phyloP scores from a whole-genome alignment of 805 yeast species.

The Sugiyamaella chiloensis region DNA sequence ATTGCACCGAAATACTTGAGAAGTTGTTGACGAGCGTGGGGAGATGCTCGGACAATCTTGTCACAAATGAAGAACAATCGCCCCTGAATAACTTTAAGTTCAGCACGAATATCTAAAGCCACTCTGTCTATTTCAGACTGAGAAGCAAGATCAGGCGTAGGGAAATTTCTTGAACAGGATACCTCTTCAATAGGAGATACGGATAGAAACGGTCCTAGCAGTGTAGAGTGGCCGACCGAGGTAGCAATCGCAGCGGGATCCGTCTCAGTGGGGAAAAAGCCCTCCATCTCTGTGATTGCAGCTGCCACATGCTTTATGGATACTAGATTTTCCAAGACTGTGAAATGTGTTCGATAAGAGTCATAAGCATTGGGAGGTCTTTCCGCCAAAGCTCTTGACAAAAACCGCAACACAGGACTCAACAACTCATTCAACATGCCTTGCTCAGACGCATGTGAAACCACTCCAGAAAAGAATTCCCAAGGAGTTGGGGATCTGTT shows the following conservation, averaged over 20 bases:
- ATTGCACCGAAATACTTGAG: conserved; percentile 68
- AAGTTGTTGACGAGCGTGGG: conserved; percentile 58
- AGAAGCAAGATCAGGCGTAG: conserved; percentile 23
- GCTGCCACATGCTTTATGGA: conserved; percentile 61
- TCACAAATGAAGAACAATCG: conserved; percentile 68
- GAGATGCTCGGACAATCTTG: conserved; percentile 70
- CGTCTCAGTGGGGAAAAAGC: conserved; percentile 45
- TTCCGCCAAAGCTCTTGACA: conserved; percentile 36
- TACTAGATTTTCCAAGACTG: conserved; percentile 53
- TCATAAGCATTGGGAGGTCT: conserved; percentile 24
- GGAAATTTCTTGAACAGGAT: conserved; percentile 22
- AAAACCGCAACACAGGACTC: conserved; percentile 39
- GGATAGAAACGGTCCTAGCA: conserved; percentile 74
- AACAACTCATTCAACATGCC: conserved; percentile 61
- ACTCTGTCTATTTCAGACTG: conserved; percentile 17
- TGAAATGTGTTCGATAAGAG: conserved; percentile 47
- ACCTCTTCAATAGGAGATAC: conserved; percentile 62
- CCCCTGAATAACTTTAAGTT: conserved; percentile 37
- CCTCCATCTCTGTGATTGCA: conserved; percentile 53
- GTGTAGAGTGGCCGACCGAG: conserved; percentile 53
- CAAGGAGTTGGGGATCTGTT: conserved; percentile 23
- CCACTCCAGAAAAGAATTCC: conserved; percentile 55
- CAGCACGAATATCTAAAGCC: conserved; percentile 27
- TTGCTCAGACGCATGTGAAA: conserved; percentile 60
- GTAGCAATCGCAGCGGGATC: conserved; percentile 40